phyloP scores from a whole-genome alignment of 495 filamentous ascomycete species.

The Penicillium pulvis region DNA sequence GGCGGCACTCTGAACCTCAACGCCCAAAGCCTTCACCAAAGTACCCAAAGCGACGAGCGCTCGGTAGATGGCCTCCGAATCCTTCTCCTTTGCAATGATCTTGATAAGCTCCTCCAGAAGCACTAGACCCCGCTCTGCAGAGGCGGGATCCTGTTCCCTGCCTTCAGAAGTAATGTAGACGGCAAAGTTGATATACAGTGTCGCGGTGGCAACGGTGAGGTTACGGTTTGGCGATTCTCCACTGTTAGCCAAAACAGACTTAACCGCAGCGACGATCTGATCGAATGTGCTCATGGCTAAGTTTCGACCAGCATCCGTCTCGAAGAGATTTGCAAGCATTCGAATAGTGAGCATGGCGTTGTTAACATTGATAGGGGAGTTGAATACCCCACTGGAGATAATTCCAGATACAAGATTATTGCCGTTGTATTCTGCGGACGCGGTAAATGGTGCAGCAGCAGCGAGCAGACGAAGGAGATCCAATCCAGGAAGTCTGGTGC shows the following conservation, averaged over 20 bases:
- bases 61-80: slow-evolving; percentile 82
- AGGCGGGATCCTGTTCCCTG: slow-evolving; percentile 37
- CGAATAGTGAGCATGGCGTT: slow-evolving; percentile 86
- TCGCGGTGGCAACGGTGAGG: slow-evolving; percentile 76
- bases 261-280: slow-evolving; percentile 53
- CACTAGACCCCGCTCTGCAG: slow-evolving; percentile 57
- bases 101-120: slow-evolving; percentile 64
- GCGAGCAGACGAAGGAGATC: slow-evolving; percentile 83
- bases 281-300: slow-evolving; percentile 63
- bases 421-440: slow-evolving; percentile 59
- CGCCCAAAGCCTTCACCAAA: slow-evolving; percentile 48
- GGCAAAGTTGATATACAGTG: slow-evolving; percentile 83
- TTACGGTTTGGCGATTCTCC: slow-evolving; percentile 68
- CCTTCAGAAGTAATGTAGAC: slow-evolving; percentile 56
- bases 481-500: slow-evolving; percentile 76
- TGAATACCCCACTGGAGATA: slow-evolving; percentile 57
- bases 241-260: slow-evolving; percentile 44
- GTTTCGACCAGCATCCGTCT: slow-evolving; percentile 66
- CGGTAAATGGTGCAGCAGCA: slow-evolving; percentile 61
- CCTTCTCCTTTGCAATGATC: slow-evolving; percentile 63
- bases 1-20: slow-evolving; percentile 51
- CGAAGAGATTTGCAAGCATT: slow-evolving; percentile 84
- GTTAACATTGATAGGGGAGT: slow-evolving; percentile 60
- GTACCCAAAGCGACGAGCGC: slow-evolving; percentile 84
- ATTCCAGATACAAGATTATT: slow-evolving; percentile 51